Evolutionary conservation across 805 yeast species (phyloP).

Genomic region (Wickerhamiella sergipiensis): DNA sequence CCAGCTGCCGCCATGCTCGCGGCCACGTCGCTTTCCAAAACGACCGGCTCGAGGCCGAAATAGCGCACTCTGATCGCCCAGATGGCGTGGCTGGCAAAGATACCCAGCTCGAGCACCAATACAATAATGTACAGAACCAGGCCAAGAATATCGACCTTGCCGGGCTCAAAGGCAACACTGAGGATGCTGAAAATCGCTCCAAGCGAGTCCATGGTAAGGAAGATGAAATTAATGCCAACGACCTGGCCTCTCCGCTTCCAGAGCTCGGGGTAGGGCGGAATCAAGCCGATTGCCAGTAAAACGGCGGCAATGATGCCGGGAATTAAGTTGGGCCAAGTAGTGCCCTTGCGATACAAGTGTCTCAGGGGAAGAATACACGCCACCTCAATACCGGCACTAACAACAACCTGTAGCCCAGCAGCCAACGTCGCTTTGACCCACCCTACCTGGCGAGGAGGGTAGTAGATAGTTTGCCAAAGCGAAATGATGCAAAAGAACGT

Average conservation of each 20-base stretch:
- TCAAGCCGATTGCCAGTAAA: slow-evolving; percentile 56
- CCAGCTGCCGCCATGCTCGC: background rate
- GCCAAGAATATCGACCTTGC: slow-evolving; percentile 64
- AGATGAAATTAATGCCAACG: slow-evolving; percentile 76
- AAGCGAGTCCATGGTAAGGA: slow-evolving; percentile 55
- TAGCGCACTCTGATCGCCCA: slow-evolving; percentile 39
- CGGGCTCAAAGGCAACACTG: slow-evolving; percentile 40
- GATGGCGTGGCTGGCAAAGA: slow-evolving; percentile 50
- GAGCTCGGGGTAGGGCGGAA: slow-evolving; percentile 84
- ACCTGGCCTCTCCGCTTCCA: slow-evolving; percentile 71
- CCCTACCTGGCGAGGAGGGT: slow-evolving; percentile 49
- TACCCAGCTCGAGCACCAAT: slow-evolving; percentile 63
- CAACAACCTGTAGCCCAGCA: slow-evolving; percentile 28
- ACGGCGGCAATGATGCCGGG: slow-evolving; percentile 74
- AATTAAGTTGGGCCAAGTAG: slow-evolving; percentile 63
- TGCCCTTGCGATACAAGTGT: slow-evolving; percentile 35
- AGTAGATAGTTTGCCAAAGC: slow-evolving; percentile 52
- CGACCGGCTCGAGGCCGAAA: slow-evolving; percentile 7
- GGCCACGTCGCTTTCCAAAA: background rate
- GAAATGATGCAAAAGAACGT: slow-evolving; percentile 52
- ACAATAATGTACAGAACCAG: slow-evolving; percentile 62
- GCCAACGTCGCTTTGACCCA: slow-evolving; percentile 24
- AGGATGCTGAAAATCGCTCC: slow-evolving; percentile 75
- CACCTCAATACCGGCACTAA: slow-evolving; percentile 47
- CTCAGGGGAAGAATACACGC: slow-evolving; percentile 63